phyloP scores from a whole-genome alignment of 352 stramenopile genomes.

The Phytophthora kernoviae region DNA sequence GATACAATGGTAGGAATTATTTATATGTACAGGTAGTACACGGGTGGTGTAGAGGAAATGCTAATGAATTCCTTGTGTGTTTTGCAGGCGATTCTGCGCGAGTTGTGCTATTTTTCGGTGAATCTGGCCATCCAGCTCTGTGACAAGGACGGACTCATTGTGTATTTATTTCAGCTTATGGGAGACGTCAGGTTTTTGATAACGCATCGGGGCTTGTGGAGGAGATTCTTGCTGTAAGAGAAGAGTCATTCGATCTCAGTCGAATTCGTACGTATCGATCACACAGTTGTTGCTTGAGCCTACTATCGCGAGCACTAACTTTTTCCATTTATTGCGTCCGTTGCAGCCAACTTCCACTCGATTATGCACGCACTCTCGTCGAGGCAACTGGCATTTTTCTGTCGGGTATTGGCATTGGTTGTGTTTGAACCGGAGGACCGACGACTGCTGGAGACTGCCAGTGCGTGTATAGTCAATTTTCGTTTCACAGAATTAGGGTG shows the following conservation, averaged over 20 bases:
- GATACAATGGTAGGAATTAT: slow-evolving; percentile 58
- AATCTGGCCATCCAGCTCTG: slow-evolving; percentile 71
- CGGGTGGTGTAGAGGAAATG: not conserved
- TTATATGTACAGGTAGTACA: not conserved
- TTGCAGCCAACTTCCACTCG: slow-evolving; percentile 87
- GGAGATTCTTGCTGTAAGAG: slow-evolving; percentile 91
- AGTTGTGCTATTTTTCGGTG: slow-evolving; percentile 85
- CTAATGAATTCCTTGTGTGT: not conserved
- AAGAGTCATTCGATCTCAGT: slow-evolving; percentile 80
- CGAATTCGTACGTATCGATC: slow-evolving; percentile 64
- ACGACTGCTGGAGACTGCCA: slow-evolving; percentile 90
- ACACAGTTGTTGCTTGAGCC: not conserved
- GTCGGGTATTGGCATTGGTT: slow-evolving; percentile 94
- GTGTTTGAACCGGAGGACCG: slow-evolving; percentile 96
- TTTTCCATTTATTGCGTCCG: slow-evolving; percentile 6
- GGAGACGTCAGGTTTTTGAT: slow-evolving; percentile 91
- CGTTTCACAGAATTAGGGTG: not conserved
- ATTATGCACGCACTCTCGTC: slow-evolving; percentile 91
- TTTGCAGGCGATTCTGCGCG: slow-evolving; percentile 63
- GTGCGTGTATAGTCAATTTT: slow-evolving; percentile 32
- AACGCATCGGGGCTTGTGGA: slow-evolving; percentile 90
- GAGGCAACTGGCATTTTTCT: slow-evolving; percentile 95
- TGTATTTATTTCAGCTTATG: slow-evolving; percentile 95
- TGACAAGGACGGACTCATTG: slow-evolving; percentile 86
- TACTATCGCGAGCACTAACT: not conserved